These are phyloP conservation scores for Rheum nobile DNA, from an alignment of 148 eudicot species.

Conservation along the genomic window DNA sequence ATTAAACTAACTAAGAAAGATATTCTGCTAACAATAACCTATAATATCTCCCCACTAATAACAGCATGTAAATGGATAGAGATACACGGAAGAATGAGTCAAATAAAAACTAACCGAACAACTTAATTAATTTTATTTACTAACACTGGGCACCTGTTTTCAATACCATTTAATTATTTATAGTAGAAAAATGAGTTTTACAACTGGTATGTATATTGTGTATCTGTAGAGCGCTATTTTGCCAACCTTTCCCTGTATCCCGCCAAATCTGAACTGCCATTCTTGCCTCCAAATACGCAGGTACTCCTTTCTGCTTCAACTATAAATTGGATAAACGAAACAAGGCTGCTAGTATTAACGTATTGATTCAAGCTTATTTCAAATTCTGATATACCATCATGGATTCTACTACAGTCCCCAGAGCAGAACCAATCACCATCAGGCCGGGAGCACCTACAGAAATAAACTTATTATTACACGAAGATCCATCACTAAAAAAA, in stretches of 20 bases:
- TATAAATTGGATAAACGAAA: too few species aligned
- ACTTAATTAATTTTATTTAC: too few species aligned
- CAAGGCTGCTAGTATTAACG: neutral
- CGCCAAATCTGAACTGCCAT: conserved; percentile 85
- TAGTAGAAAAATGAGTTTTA: neutral
- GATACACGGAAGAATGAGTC: too few species aligned
- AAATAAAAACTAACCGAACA: too few species aligned
- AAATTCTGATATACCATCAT: conserved; percentile 12
- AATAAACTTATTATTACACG: neutral
- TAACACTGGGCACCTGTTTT: neutral
- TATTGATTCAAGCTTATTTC: neutral
- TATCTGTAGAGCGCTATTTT: conserved; percentile 75
- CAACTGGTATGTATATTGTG: neutral
- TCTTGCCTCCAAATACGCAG: conserved; percentile 83
- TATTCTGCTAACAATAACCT: too few species aligned
- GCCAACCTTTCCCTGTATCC: conserved; percentile 92
- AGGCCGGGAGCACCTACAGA: conserved; percentile 73
- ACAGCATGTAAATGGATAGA: too few species aligned
- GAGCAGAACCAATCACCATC: conserved; percentile 86
- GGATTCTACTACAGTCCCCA: conserved; percentile 53
- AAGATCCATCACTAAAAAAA: neutral
- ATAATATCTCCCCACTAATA: too few species aligned
- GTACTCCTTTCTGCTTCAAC: conserved; percentile 18
- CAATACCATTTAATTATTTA: neutral
- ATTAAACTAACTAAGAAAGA: too few species aligned